Percentiles rank a stretch among this genome's conserved stretches.
Conservation (phyloP, 306 rosid species). For the Prunus mongolica region DNA sequence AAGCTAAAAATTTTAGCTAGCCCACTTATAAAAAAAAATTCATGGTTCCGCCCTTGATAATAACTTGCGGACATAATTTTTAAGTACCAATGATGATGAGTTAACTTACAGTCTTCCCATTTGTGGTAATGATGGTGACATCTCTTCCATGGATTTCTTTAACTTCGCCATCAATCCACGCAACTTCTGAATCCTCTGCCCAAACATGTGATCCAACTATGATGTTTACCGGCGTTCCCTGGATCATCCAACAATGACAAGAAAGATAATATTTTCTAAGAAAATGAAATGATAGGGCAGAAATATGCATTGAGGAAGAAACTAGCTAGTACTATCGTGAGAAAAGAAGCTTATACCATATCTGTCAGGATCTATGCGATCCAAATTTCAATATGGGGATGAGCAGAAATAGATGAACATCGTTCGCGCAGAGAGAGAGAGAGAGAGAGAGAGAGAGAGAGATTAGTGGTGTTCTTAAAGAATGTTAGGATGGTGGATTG, state of each 20-base stretch:
- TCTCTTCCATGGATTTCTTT: constrained; percentile 48
- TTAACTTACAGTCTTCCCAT: constrained; percentile 58
- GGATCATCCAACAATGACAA: constrained; percentile 27
- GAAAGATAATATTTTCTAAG: background rate
- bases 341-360: constrained; percentile 46
- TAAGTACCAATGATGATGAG: no score
- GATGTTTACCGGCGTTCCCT: constrained; percentile 90
- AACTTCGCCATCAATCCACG: constrained; percentile 82
- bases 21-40: no score
- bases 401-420: constrained; percentile 17
- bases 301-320: background rate
- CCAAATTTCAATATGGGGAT: constrained; percentile 31
- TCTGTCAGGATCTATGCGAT: constrained; percentile 28
- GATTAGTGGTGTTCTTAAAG: constrained; percentile 5
- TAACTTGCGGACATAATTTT: no score
- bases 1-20: no score
- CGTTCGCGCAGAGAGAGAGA: constrained; percentile 14
- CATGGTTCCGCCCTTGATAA: no score
- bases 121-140: constrained; percentile 47
- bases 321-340: background rate
- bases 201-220: constrained; percentile 86
- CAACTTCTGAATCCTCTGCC: constrained; percentile 65
- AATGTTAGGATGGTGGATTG: constrained; percentile 23
- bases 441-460: constrained; percentile 13
- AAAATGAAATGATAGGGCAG: background rate